Base-by-base conservation (phyloP, 139 green algal genomes). In the Pseudopediastrum boryanum region DNA sequence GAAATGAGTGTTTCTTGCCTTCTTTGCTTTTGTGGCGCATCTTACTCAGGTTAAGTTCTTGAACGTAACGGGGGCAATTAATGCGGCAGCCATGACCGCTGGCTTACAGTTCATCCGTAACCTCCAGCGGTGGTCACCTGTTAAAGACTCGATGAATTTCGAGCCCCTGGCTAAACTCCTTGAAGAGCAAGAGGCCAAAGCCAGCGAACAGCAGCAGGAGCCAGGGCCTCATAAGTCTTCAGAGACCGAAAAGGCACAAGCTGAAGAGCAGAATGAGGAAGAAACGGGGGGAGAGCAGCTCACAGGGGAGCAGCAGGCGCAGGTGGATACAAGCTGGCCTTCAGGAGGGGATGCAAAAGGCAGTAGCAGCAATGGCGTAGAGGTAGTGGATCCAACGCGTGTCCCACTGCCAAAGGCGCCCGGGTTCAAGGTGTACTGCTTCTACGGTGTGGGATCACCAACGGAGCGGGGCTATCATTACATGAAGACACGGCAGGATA, bases 381-480 rank as follows among this genome's bases (percentile, higher is more conserved):
- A n/a, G n/a, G n/a, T n/a, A n/a, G n/a, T n/a, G n/a, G n/a, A n/a
- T n/a, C n/a, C n/a, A n/a, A n/a, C n/a, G n/a, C n/a, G n/a, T n/a
- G n/a, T n/a, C n/a, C 88, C 90, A 2, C 81, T 94, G 62, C 91
- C 92, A 0, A 54, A 86, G 6, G 92, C 91, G 21, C 87, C 90
- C 27, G 56, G 69, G 61, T 85, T 93, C 76, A 71, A 67, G 50
- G 36, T 94, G 2, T 92, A 86, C 77, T 94, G 89, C 81, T 64
- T 94, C 58, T 94, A 97, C 61, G 92, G 92, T 43, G 66, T 89
- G 23, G 92, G 90, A 62, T 72, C 90, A 2, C 84, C 86, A 35
- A 93, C 89, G 8, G 92, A 96, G 83, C 86, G 92, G 10, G 84
- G 65, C 76, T 70, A 75, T 41, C 64, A 77, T 39, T 71, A 70